Base-by-base conservation (phyloP, 2,329 filamentous ascomycete genomes). In the Arthrinium phaeospermum region DNA sequence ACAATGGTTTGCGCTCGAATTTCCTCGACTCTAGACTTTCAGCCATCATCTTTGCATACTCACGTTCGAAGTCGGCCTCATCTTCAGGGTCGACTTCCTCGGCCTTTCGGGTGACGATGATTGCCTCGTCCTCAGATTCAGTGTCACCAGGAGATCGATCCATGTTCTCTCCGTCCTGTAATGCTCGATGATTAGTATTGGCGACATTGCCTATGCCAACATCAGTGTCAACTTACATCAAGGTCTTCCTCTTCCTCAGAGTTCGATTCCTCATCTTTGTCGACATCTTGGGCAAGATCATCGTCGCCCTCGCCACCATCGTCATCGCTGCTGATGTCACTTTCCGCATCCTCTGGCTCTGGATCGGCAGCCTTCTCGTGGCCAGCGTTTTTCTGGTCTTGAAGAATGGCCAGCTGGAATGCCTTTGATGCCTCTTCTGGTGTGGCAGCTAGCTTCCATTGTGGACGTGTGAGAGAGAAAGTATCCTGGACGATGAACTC, bases 31-130 rank as follows among this genome's bases (percentile, higher is more conserved):
- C 96, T 78, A 98, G 86, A 84, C 96, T 98, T 82, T 99, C 96
- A 69, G 95, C 90, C 96, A 99, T 98, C 90, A 99, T 93, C 83
- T 97, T 98, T 49, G 96, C 95, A 81, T 98, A 96, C 83, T 98
- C 96, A 77, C 96, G 94, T 80, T 99, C 97, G 80, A 99, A 99
- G 57, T 99, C 96, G 8, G 96, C 96, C 79, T 99, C 96, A 53
- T 93, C 94, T 83, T 98, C 95, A 0, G 96, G 95, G 76, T 99
- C 95, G 72, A 95, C 89, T 77, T 96, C 90, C 80, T 98, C 94
- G 81, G 98, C 94, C 79, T 96, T 92, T 73, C 95, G 91, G 64
- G 94, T 97, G 68, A 99, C 96, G 61, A 98, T 90, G 76, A 98
- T 97, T 34, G 93, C 91, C 80, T 98, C 95, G 75, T 98, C 95